Percentiles rank a stretch among this genome's conserved stretches.
These are phyloP conservation scores for Coffea humblotiana DNA, from an alignment of 305 asterid species.

Conservation along the genomic window DNA sequence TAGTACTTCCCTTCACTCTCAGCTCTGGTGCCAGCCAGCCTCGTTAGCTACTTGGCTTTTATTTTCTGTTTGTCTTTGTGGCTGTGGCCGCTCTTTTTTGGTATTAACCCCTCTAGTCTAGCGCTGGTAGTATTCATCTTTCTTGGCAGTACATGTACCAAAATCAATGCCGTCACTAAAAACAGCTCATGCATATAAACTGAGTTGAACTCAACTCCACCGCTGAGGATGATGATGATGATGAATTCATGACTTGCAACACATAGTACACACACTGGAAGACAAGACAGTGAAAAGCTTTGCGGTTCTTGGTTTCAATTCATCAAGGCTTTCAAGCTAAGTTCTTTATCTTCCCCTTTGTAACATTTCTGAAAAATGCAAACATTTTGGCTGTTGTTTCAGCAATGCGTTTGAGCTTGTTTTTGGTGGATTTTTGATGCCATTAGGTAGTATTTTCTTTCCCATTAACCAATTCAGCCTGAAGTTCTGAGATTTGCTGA, in stretches of 20 bases:
- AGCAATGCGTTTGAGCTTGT: conserved; percentile 4
- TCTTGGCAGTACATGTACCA: conserved; percentile 7
- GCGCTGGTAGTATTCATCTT: too few relatives aligned
- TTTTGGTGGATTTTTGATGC: background rate
- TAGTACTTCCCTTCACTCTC: conserved; percentile 24
- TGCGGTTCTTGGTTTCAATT: background rate
- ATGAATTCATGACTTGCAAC: background rate
- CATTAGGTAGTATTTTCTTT: too few relatives aligned
- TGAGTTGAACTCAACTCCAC: conserved; percentile 4
- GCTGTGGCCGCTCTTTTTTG: background rate
- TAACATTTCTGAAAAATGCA: background rate
- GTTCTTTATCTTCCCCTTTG: background rate
- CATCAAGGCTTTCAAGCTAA: background rate
- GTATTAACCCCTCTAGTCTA: too few relatives aligned
- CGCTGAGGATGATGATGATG: background rate
- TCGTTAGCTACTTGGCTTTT: conserved; percentile 20
- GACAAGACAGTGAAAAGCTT: background rate
- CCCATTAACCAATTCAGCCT: background rate
- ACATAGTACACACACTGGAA: background rate
- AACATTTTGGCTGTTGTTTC: background rate
- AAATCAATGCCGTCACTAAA: background rate
- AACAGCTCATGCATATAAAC: conserved; percentile 11
- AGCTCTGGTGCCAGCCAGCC: conserved; percentile 21
- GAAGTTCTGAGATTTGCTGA: background rate
- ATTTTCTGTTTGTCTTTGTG: background rate